These are phyloP conservation scores for Myxozyma neotropica DNA, from an alignment of 805 yeast genomes.

Conservation along the genomic window DNA sequence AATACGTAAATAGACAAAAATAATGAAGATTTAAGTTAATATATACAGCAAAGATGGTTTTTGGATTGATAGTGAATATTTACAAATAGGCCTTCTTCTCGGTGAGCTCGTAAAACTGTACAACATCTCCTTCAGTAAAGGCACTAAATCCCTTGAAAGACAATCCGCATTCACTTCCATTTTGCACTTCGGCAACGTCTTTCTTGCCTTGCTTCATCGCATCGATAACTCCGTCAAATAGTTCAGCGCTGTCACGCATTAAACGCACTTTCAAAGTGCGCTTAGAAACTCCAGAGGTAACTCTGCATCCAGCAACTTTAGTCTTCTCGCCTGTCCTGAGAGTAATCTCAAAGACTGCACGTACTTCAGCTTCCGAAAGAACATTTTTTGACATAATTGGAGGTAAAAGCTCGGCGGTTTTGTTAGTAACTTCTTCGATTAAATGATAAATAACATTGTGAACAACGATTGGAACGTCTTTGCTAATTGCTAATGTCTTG, in stretches of 20 bases:
- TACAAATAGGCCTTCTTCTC: conserved; percentile 44
- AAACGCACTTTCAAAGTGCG: conserved; percentile 63
- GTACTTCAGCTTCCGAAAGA: conserved; percentile 66
- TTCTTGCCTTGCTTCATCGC: conserved; percentile 82
- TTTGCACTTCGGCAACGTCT: conserved; percentile 72
- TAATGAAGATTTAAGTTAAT: neutral
- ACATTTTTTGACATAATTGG: conserved; percentile 70
- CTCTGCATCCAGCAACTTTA: conserved; percentile 86
- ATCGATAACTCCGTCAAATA: conserved; percentile 61
- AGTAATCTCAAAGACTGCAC: conserved; percentile 71
- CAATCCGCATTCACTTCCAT: conserved; percentile 90
- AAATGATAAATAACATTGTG: conserved; percentile 85
- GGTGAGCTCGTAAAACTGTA: conserved; percentile 73
- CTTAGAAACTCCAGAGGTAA: conserved; percentile 65
- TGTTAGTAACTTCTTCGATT: conserved; percentile 77
- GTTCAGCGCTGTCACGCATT: conserved; percentile 52
- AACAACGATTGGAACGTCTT: conserved; percentile 59
- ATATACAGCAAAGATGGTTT: neutral
- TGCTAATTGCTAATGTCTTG: conserved; percentile 56
- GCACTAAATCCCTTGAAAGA: conserved; percentile 66
- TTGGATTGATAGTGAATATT: neutral
- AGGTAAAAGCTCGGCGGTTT: conserved; percentile 59
- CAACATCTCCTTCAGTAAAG: conserved; percentile 72
- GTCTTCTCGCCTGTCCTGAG: conserved; percentile 51
- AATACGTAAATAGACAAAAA: neutral